Conservation (phyloP, 176 grass and related monocot species). For the Zizania latifolia region DNA sequence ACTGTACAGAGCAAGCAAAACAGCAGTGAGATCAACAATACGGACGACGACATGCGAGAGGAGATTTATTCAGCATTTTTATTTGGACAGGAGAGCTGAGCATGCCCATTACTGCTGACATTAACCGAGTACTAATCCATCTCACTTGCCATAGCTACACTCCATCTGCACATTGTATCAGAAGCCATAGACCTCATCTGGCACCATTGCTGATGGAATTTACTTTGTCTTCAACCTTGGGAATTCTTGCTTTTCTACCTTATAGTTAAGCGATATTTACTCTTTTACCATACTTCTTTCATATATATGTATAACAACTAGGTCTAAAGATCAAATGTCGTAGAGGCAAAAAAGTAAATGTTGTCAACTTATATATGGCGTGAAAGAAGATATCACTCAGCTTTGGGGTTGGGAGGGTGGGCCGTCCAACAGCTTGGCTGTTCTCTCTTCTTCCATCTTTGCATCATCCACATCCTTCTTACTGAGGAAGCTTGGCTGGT, state of each 20-base stretch:
- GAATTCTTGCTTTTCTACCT: too few relatives aligned
- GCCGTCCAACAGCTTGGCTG: constrained; percentile 26
- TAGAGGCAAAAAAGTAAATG: too few relatives aligned
- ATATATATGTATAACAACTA: too few relatives aligned
- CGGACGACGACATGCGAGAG: not conserved
- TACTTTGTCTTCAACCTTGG: constrained; percentile 3
- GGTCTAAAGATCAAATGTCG: too few relatives aligned
- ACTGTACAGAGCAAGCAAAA: not conserved
- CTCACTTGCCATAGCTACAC: not conserved
- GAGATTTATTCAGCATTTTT: constrained; percentile 5
- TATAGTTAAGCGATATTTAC: too few relatives aligned
- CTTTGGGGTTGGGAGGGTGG: too few relatives aligned
- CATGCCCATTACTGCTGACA: not conserved
- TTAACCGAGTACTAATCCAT: not conserved
- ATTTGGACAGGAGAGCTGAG: not conserved
- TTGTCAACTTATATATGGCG: too few relatives aligned
- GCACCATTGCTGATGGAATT: not conserved
- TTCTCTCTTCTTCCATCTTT: constrained; percentile 42
- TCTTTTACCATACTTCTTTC: too few relatives aligned
- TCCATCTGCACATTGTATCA: not conserved
- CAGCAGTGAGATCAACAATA: not conserved
- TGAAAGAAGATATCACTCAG: too few relatives aligned
- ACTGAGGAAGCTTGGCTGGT: constrained; percentile 94
- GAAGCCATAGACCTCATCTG: constrained; percentile 17
- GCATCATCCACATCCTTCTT: constrained; percentile 63